These are phyloP conservation scores for Fusarium sororula DNA, from an alignment of 2,329 filamentous ascomycete species.

Conservation along the genomic window DNA sequence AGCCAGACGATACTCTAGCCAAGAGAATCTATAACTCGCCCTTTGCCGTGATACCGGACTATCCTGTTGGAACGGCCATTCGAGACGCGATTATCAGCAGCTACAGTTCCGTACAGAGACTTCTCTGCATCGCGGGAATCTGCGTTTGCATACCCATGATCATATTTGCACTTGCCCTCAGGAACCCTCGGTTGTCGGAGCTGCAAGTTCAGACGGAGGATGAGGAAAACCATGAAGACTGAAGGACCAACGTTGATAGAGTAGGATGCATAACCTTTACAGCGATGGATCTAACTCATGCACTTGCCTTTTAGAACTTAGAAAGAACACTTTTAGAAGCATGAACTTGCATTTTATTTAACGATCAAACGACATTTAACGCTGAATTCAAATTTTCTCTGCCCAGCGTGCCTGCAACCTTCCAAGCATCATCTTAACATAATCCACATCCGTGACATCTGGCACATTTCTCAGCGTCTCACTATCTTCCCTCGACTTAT, in stretches of 20 bases:
- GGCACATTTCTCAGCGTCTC: constrained; percentile 25
- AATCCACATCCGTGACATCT: constrained; percentile 24
- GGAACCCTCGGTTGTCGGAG: constrained; percentile 57
- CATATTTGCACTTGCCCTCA: constrained; percentile 52
- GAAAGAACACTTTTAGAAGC: not conserved
- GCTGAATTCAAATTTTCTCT: not conserved
- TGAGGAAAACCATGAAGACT: not conserved
- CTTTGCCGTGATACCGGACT: constrained; percentile 45
- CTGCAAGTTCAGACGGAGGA: constrained; percentile 40
- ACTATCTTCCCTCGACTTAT: constrained; percentile 27
- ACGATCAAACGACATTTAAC: not conserved
- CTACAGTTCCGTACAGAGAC: constrained; percentile 55
- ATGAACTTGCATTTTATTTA: not conserved
- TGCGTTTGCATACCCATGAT: constrained; percentile 58
- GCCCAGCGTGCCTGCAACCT: constrained; percentile 11
- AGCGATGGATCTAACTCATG: not conserved
- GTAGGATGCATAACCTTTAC: fast-evolving
- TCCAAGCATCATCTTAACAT: constrained; percentile 25
- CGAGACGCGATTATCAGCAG: constrained; percentile 55
- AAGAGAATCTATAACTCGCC: constrained; percentile 50
- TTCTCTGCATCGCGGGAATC: constrained; percentile 57
- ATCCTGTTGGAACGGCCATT: constrained; percentile 55
- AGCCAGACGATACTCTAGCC: constrained; percentile 48
- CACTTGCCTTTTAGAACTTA: not conserved
- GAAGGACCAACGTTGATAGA: not conserved